These are phyloP conservation scores for Acanthamoeba lenticulata DNA, from an alignment of 208 protist genomes.

Conservation along the genomic window DNA sequence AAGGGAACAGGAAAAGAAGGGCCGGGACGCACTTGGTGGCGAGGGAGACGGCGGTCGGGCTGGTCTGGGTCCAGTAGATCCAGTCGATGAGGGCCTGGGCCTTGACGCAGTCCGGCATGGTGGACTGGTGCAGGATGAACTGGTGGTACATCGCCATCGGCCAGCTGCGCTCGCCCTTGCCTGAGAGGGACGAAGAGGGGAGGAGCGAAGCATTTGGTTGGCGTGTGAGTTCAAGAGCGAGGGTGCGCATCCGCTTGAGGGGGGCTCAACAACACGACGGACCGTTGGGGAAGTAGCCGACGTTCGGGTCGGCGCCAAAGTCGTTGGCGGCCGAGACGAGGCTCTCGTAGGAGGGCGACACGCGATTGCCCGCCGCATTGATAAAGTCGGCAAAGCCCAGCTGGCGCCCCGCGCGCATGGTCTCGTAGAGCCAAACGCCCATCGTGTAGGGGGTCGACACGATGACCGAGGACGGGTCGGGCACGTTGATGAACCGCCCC, in stretches of 20 bases:
- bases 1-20: background rate
- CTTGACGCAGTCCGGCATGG: background rate
- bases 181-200: too few relatives aligned
- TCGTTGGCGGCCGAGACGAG: background rate
- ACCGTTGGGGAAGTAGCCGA: too few relatives aligned
- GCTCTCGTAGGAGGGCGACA: background rate
- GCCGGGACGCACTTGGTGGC: background rate
- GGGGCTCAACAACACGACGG: too few relatives aligned
- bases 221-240: background rate
- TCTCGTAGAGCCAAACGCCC: background rate
- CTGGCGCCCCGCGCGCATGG: background rate
- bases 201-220: too few relatives aligned
- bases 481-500: background rate
- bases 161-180: background rate
- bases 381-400: background rate
- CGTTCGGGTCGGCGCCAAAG: background rate
- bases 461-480: background rate
- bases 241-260: background rate
- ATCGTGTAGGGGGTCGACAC: background rate
- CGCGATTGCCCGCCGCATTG: background rate
- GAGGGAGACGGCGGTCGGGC: background rate
- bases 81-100: background rate
- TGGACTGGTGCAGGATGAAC: background rate
- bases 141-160: background rate
- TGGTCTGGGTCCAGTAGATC: conserved; percentile 37